phyloP scores from a whole-genome alignment of 2,329 filamentous ascomycete genomes.

The Phyllosticta capitalensis region DNA sequence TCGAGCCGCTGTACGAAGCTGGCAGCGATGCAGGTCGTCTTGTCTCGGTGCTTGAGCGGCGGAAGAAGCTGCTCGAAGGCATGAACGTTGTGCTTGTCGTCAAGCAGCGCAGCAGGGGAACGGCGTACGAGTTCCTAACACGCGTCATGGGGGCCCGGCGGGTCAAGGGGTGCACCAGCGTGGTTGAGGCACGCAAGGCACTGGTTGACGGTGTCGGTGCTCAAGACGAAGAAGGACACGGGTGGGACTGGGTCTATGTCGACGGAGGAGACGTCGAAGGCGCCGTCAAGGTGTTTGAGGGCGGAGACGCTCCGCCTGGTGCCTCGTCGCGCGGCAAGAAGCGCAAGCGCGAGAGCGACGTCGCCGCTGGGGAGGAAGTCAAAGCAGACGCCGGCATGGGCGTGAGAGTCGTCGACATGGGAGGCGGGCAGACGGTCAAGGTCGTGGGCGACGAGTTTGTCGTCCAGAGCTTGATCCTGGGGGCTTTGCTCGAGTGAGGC shows the following conservation, averaged over 20 bases:
- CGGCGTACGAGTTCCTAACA: constrained; percentile 66
- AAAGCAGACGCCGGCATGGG: constrained; percentile 24
- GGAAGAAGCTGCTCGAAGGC: constrained; percentile 55
- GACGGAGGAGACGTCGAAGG: constrained; percentile 53
- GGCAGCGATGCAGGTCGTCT: constrained; percentile 31
- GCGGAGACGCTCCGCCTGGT: constrained; percentile 13
- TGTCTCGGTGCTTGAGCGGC: constrained; percentile 18
- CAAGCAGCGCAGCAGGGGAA: constrained; percentile 50
- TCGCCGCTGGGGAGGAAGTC: constrained; percentile 34
- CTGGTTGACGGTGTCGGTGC: constrained; percentile 32
- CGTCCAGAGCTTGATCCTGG: constrained; percentile 85
- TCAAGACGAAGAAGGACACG: constrained; percentile 37
- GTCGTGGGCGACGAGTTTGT: constrained; percentile 79
- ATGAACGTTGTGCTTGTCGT: constrained; percentile 63
- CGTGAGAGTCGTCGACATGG: constrained; percentile 17
- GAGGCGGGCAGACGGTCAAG: constrained; percentile 44
- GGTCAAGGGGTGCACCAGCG: constrained; percentile 55
- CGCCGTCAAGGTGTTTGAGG: constrained; percentile 42
- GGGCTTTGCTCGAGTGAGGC: constrained; percentile 54
- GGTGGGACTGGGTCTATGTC: constrained; percentile 73
- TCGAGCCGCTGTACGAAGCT: constrained; percentile 52
- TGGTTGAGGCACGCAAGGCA: constrained; percentile 54
- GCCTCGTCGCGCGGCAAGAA: constrained; percentile 25
- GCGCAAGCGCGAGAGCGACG: constrained; percentile 32
- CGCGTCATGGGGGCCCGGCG: constrained; percentile 63